Evolutionary conservation across 352 stramenopile genomes (phyloP).

Genomic region (Globisporangium cystogenes): DNA sequence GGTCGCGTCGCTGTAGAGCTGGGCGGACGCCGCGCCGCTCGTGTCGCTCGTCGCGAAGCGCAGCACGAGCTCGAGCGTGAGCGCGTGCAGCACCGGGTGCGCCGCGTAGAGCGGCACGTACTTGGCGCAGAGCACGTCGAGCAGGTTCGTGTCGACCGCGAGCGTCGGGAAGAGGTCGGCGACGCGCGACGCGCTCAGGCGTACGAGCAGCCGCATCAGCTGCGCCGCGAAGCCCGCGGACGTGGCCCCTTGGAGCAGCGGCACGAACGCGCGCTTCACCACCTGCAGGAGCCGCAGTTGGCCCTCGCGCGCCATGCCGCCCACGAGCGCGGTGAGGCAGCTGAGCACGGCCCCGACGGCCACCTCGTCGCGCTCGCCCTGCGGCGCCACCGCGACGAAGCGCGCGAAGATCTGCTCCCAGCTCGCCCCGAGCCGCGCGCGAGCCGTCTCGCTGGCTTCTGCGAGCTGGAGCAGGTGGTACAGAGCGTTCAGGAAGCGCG

Average conservation of each 20-base stretch:
- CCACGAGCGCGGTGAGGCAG: conserved; percentile 28
- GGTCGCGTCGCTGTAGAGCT: conserved; percentile 20
- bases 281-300: conserved; percentile 46
- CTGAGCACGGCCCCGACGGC: conserved; percentile 38
- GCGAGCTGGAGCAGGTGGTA: conserved; percentile 48
- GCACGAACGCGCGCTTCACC: conserved; percentile 45
- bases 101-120: conserved; percentile 36
- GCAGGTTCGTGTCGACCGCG: conserved; percentile 46
- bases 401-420: conserved; percentile 48
- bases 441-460: conserved; percentile 14
- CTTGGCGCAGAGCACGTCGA: conserved; percentile 38
- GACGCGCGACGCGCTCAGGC: conserved; percentile 35
- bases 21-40: not conserved
- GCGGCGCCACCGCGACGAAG: conserved; percentile 30
- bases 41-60: conserved; percentile 14
- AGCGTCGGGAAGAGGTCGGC: conserved; percentile 54
- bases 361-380: conserved; percentile 50
- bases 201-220: conserved; percentile 39
- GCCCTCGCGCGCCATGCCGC: conserved; percentile 22
- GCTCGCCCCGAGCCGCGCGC: conserved; percentile 19
- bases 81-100: conserved; percentile 31
- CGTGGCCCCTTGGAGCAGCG: conserved; percentile 30
- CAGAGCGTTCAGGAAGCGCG: conserved; percentile 53
- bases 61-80: conserved; percentile 39
- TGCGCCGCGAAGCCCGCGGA: conserved; percentile 27